phyloP scores from a whole-genome alignment of 2,329 filamentous ascomycete species.

The Fusarium euwallaceae region DNA sequence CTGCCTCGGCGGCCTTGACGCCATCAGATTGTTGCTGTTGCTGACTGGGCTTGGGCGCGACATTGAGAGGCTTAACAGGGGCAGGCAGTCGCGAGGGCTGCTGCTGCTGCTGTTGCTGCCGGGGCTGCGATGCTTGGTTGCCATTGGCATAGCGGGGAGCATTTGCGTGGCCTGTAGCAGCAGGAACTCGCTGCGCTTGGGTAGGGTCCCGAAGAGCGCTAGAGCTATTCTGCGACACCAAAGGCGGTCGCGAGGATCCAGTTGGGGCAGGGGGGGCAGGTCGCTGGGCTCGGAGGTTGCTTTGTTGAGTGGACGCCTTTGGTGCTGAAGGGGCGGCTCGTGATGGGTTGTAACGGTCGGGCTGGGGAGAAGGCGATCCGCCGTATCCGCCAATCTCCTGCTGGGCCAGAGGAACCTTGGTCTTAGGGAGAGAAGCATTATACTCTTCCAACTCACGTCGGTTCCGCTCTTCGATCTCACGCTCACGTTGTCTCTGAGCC shows the following conservation, averaged over 20 bases:
- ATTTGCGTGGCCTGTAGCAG: conserved; percentile 60
- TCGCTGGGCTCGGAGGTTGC: conserved; percentile 77
- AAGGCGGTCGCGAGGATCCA: conserved; percentile 59
- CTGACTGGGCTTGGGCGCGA: conserved; percentile 73
- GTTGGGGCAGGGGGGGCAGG: conserved; percentile 79
- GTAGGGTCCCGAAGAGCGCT: conserved; percentile 58
- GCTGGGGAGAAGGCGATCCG: conserved; percentile 52
- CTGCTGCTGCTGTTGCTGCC: conserved; percentile 60
- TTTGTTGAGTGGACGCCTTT: conserved; percentile 67
- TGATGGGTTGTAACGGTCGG: conserved; percentile 86
- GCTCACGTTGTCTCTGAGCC: conserved; percentile 63
- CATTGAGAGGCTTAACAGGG: conserved; percentile 83
- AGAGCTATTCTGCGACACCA: conserved; percentile 65
- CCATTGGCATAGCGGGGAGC: conserved; percentile 71
- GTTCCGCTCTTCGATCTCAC: conserved; percentile 74
- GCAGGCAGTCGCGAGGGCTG: conserved; percentile 67
- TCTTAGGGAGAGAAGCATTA: conserved; percentile 89
- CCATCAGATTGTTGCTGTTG: conserved; percentile 69
- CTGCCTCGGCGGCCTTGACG: conserved; percentile 90
- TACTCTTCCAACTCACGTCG: conserved; percentile 87
- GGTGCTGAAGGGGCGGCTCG: conserved; percentile 88
- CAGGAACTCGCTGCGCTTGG: conserved; percentile 57
- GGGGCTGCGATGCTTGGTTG: conserved; percentile 65
- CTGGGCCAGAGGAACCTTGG: conserved; percentile 83
- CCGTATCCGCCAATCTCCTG: conserved; percentile 83